Evolutionary conservation across 148 eudicot genomes (phyloP), one percentile per base, ranked within the genome.

Genomic region (Tetragonia tetragonoides): DNA sequence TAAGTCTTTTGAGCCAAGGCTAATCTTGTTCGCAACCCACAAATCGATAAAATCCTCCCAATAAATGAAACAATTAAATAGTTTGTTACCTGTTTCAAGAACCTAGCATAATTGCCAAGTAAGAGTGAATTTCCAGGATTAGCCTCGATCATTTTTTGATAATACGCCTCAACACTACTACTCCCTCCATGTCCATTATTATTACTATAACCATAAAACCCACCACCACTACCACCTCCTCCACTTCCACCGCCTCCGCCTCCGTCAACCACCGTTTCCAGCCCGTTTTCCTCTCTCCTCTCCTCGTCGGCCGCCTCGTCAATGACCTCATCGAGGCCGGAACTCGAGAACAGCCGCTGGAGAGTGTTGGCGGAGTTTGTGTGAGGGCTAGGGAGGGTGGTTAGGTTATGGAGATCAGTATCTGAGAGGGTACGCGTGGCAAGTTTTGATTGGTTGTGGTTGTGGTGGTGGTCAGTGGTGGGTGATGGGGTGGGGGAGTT

Each of bases 71-170:
- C 34, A 28, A 28, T 28, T 0, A 28, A 28, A 10, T 17, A 44
- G 10, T 23, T 10, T 49, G 40, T 61, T 79, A 89, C 90, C 84
- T 86, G 87, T 81, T 84, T 86, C 56, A 90, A 82, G 72, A 83
- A 90, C 66, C 64, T 86, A 28, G 93, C 93, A 82, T 90, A 90
- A 72, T 90, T 90, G 1, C 87, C 86, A 57, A 90, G 84, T 10
- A 90, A 76, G 28, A 90, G 85, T 41, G 79, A 62, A 82, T 88
- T 85, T 10, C 84, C 84, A 51, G 93, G 91, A 71, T 90, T 83
- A 59, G 85, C 79, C 59, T 86, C 80, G 15, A 89, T 87, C 93
- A 89, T 83, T 47, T 80, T 84, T 41, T 81, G 77, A 63, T 87
- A 89, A 68, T 89, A 87, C 34, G 74, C 77, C 16, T 87, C 89